Evolutionary conservation across 768 basidiomycete genomes (phyloP).

Genomic region (Tremella yokohamensis): DNA sequence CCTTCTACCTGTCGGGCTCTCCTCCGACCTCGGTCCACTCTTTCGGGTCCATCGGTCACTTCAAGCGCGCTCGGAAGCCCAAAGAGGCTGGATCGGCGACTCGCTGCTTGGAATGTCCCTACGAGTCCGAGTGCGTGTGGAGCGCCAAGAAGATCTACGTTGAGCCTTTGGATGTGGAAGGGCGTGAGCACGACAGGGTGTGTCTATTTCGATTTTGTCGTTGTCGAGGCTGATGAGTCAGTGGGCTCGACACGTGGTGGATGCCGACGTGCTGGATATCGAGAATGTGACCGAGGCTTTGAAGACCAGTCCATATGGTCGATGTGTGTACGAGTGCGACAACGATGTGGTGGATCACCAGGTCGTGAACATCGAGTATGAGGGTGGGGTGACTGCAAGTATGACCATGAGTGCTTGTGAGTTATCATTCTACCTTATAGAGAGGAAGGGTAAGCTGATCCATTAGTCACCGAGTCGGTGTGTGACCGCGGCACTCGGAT

Average conservation of each 20-base stretch:
- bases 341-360: constrained; percentile 91
- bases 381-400: constrained; percentile 72
- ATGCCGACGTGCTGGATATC: constrained; percentile 72
- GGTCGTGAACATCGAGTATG: constrained; percentile 84
- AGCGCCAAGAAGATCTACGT: constrained; percentile 88
- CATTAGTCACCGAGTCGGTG: constrained; percentile 60
- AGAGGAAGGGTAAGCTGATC: neutral
- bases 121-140: constrained; percentile 72
- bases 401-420: constrained; percentile 77
- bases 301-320: constrained; percentile 67
- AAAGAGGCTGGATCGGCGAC: constrained; percentile 62
- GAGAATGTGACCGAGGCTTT: constrained; percentile 76
- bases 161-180: constrained; percentile 57
- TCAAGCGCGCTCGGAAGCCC: constrained; percentile 71
- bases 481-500: constrained; percentile 79
- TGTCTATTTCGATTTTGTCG: neutral
- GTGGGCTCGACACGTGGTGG: constrained; percentile 74
- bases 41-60: constrained; percentile 81
- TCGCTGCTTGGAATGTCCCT: constrained; percentile 72
- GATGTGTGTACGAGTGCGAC: constrained; percentile 75
- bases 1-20: constrained; percentile 35
- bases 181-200: constrained; percentile 14
- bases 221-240: constrained; percentile 17
- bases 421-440: neutral
- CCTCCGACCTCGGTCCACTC: constrained; percentile 63